phyloP scores from a whole-genome alignment of 139 green algal genomes.

The Closterium sp. region DNA sequence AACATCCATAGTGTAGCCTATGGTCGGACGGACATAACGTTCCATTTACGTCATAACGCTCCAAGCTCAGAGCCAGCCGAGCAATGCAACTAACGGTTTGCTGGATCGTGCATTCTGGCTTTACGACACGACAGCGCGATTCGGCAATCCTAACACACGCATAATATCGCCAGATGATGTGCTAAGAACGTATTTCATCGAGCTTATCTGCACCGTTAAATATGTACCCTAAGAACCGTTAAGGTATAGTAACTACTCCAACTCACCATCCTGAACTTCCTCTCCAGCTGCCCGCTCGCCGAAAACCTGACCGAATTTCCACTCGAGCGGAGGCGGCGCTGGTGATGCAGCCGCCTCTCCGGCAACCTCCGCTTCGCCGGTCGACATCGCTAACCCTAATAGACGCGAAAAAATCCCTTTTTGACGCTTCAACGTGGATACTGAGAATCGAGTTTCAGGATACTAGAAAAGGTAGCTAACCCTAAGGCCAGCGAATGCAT shows the following conservation, averaged over 20 bases:
- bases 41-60: neutral
- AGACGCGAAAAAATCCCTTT: neutral
- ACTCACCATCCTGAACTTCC: slow-evolving; percentile 90
- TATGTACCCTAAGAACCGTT: too few relatives aligned
- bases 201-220: neutral
- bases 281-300: slow-evolving; percentile 89
- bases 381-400: neutral
- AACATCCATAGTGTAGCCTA: neutral
- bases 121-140: neutral
- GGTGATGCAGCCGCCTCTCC: neutral
- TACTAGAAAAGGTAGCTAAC: neutral
- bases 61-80: neutral
- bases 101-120: neutral
- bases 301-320: slow-evolving; percentile 96
- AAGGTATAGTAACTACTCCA: neutral
- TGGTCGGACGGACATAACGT: neutral
- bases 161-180: neutral
- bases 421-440: neutral
- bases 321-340: slow-evolving; percentile 64
- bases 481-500: neutral
- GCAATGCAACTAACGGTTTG: neutral
- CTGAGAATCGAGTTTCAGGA: neutral
- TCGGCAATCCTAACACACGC: neutral
- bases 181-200: neutral
- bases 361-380: neutral